These are phyloP conservation scores for Phytophthora agathidicida DNA, from an alignment of 352 stramenopile species.

Conservation along the genomic window DNA sequence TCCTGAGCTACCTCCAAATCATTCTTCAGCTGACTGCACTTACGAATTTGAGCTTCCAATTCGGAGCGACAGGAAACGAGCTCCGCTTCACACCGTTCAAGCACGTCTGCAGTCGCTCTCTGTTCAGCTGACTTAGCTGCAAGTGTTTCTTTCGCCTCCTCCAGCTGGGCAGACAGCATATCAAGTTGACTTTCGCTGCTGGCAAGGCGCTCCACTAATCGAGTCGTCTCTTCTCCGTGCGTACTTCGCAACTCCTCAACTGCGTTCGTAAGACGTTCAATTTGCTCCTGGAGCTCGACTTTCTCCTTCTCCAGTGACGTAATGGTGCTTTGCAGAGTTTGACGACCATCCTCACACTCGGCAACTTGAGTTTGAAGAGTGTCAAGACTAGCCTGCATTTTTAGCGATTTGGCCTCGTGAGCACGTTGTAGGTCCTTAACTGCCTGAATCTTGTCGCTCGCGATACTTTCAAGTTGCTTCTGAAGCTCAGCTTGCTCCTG, in stretches of 20 bases:
- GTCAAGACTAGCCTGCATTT: not conserved
- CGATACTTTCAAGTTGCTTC: constrained; percentile 11
- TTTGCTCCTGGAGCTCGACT: constrained; percentile 1
- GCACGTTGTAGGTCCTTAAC: constrained; percentile 9
- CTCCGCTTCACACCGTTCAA: constrained; percentile 25
- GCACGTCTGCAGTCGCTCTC: constrained; percentile 2
- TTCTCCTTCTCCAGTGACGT: constrained; percentile 15
- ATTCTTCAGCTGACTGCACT: constrained; percentile 24
- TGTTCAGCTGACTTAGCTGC: constrained; percentile 21
- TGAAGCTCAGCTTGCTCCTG: constrained; percentile 15
- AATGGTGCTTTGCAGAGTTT: constrained; percentile 25
- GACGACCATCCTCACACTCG: constrained; percentile 8
- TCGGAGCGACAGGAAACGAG: constrained; percentile 17
- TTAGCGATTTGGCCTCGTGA: constrained; percentile 2
- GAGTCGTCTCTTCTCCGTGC: constrained; percentile 20
- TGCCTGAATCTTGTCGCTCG: constrained; percentile 11
- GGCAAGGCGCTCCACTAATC: constrained; percentile 9
- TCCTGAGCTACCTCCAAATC: constrained; percentile 20
- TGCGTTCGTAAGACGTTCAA: constrained; percentile 12
- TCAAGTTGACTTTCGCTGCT: constrained; percentile 15
- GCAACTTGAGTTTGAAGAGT: constrained; percentile 14
- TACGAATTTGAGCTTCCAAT: constrained; percentile 8
- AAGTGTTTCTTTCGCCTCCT: constrained; percentile 10
- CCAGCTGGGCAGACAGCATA: constrained; percentile 17
- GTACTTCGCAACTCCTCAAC: constrained; percentile 8